A percentile compares a stretch with the other conserved stretches of the same genome.
Conservation (phyloP, 805 yeast genomes). For the Torulaspora gathmanii region DNA sequence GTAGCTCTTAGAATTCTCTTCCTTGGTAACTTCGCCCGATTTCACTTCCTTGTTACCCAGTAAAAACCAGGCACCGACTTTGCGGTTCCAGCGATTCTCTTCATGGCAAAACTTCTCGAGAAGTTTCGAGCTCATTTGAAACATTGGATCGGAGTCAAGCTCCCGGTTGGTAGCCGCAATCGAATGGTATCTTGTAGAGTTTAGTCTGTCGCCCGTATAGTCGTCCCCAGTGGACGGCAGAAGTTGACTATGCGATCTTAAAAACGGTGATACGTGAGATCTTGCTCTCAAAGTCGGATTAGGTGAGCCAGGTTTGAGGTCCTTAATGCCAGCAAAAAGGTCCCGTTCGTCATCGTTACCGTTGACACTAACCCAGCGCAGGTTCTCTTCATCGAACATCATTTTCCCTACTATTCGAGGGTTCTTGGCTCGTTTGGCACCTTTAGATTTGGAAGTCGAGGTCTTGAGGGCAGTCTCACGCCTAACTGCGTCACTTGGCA, state of each 20-base stretch:
- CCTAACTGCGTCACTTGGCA: constrained; percentile 1
- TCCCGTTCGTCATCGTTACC: constrained; percentile 27
- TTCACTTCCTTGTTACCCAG: constrained; percentile 15
- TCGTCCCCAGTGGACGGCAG: constrained; percentile 11
- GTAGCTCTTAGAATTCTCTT: constrained; percentile 22
- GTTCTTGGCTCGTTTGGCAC: constrained; percentile 10
- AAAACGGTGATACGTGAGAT: constrained; percentile 19
- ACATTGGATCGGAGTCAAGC: constrained; percentile 11
- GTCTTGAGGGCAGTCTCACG: background rate
- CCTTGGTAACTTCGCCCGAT: constrained; percentile 8
- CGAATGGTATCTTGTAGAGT: constrained; percentile 26
- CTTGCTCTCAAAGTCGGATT: constrained; percentile 4
- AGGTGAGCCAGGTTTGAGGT: constrained; percentile 15
- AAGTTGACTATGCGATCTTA: constrained; percentile 27
- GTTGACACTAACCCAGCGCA: constrained; percentile 33
- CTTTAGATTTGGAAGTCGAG: background rate
- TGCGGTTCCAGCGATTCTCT: constrained; percentile 34
- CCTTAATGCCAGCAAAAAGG: constrained; percentile 31
- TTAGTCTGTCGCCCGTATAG: constrained; percentile 12
- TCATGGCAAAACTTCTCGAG: constrained; percentile 33
- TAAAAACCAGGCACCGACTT: constrained; percentile 32
- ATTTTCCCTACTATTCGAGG: constrained; percentile 32
- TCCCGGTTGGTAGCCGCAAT: constrained; percentile 12
- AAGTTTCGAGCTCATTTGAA: constrained; percentile 19
- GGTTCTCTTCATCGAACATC: constrained; percentile 34